phyloP scores from a whole-genome alignment of 148 eudicot species.

The Limonium bicolor region DNA sequence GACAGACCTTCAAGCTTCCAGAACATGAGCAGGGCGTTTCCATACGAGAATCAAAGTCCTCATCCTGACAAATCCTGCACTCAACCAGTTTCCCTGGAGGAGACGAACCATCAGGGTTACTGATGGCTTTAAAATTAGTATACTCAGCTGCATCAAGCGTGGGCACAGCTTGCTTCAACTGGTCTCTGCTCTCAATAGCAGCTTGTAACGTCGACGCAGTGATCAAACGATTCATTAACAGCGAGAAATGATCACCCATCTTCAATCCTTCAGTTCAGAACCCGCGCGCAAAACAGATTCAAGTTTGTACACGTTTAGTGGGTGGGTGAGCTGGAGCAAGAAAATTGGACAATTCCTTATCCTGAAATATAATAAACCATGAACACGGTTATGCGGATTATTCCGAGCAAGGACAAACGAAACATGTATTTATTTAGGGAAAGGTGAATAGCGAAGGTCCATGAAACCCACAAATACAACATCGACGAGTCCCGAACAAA shows the following conservation, averaged over 20 bases:
- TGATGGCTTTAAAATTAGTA: slow-evolving; percentile 15
- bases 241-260: slow-evolving; percentile 98
- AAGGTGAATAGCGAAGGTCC: no score
- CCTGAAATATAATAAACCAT: no score
- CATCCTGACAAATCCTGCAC: slow-evolving; percentile 97
- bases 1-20: slow-evolving; percentile 81
- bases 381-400: no score
- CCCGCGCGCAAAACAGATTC: no score
- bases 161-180: slow-evolving; percentile 11
- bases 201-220: slow-evolving; percentile 90
- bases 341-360: no score
- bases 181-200: slow-evolving; percentile 55
- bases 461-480: no score
- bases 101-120: slow-evolving; percentile 13
- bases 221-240: slow-evolving; percentile 70
- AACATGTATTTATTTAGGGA: no score
- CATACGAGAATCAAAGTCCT: slow-evolving; percentile 69
- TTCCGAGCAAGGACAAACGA: no score
- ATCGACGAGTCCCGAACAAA: no score
- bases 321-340: no score
- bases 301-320: no score
- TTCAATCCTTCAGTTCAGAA: no score
- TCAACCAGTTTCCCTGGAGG: slow-evolving; percentile 64
- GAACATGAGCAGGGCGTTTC: slow-evolving; percentile 91
- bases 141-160: slow-evolving; percentile 13